These are phyloP conservation scores for Microbotryomycetes sp. DNA, from an alignment of 1,284 basidiomycete genomes.

Conservation along the genomic window DNA sequence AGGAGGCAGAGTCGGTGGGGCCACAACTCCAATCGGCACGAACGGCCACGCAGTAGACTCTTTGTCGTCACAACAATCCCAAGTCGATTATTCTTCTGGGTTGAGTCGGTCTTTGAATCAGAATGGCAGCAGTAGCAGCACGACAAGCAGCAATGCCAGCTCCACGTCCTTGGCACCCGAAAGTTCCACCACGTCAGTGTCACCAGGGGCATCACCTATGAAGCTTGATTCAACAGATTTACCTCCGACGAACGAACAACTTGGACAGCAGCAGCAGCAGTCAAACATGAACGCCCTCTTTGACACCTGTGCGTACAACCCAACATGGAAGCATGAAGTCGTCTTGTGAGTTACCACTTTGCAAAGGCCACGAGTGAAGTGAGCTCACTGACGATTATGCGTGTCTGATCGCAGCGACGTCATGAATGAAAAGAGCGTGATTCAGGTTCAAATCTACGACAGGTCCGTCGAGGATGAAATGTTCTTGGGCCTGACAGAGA, in stretches of 20 bases:
- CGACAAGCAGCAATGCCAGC: not conserved
- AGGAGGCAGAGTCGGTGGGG: no score
- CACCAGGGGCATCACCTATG: not conserved
- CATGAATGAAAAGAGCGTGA: constrained; percentile 76
- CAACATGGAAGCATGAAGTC: constrained; percentile 98
- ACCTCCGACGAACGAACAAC: not conserved
- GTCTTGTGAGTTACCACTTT: constrained; percentile 65
- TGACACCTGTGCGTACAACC: constrained; percentile 59
- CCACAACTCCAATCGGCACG: not conserved
- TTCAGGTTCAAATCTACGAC: constrained; percentile 91
- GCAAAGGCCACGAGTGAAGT: not conserved
- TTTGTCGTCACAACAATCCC: not conserved
- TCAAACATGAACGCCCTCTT: not conserved
- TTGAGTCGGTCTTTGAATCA: not conserved
- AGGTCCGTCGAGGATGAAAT: constrained; percentile 72
- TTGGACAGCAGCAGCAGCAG: not conserved
- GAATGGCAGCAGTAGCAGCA: not conserved
- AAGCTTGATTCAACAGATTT: not conserved
- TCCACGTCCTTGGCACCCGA: not conserved
- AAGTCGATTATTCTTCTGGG: not conserved
- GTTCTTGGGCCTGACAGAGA: constrained; percentile 85
- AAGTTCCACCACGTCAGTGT: not conserved
- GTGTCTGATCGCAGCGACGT: constrained; percentile 63
- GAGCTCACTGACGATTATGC: not conserved
- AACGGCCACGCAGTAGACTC: not conserved